Percentiles rank a stretch among this genome's conserved stretches.
Conservation (phyloP, 495 filamentous ascomycete species). For the Penicillium alfredii region DNA sequence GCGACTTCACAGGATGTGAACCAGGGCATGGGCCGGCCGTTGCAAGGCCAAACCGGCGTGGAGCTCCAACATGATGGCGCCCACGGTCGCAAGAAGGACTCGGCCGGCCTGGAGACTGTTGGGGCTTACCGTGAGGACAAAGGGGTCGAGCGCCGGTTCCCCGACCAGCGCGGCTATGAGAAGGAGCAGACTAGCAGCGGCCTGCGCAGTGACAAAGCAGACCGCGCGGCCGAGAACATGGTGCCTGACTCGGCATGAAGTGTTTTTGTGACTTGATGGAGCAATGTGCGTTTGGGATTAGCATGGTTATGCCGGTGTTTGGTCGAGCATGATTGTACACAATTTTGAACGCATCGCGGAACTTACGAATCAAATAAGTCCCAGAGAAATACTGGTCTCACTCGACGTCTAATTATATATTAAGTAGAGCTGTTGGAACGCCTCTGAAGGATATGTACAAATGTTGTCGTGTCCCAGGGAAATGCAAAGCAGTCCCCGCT, state of each 20-base stretch:
- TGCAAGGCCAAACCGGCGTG: conserved; percentile 51
- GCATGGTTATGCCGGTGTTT: no score
- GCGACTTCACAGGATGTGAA: conserved; percentile 59
- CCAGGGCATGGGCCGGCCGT: conserved; percentile 53
- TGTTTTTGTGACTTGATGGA: not conserved
- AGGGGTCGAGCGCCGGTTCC: conserved; percentile 21
- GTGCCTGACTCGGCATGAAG: conserved; percentile 33
- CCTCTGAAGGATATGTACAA: no score
- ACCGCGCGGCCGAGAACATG: conserved; percentile 37
- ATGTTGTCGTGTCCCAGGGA: no score
- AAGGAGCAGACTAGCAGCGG: conserved; percentile 19
- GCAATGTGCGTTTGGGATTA: no score
- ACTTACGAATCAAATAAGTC: no score
- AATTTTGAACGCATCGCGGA: no score
- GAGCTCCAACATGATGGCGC: conserved; percentile 54
- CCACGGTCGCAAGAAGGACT: conserved; percentile 47
- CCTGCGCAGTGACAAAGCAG: conserved; percentile 26
- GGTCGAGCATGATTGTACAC: no score
- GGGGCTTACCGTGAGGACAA: conserved; percentile 34
- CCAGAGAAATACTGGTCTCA: no score
- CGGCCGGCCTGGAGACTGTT: conserved; percentile 48
- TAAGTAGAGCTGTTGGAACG: no score
- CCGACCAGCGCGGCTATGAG: conserved; percentile 28
- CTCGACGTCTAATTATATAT: no score
- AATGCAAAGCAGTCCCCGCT: no score